Conservation (phyloP, 345 rosid genomes). For the Aquilaria sinensis region DNA sequence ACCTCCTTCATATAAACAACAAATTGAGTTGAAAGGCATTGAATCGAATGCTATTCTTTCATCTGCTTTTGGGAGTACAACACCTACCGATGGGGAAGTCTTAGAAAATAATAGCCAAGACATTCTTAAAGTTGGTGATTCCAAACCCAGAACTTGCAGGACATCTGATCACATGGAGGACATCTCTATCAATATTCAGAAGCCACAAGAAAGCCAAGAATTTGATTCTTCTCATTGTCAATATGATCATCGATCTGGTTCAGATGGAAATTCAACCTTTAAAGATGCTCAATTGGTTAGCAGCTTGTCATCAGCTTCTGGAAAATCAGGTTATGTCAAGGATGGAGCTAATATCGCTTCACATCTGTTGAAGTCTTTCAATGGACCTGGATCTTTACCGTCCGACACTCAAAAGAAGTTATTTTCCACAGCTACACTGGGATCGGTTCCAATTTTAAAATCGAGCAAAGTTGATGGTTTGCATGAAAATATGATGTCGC, state of each 20-base stretch:
- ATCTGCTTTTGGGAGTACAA: slow-evolving; percentile 13
- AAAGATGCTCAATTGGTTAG: slow-evolving; percentile 13
- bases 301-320: slow-evolving; percentile 19
- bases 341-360: slow-evolving; percentile 19
- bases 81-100: slow-evolving; percentile 17
- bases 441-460: slow-evolving; percentile 28
- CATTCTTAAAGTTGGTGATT: slow-evolving; percentile 13
- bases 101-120: slow-evolving; percentile 17
- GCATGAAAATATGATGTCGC: slow-evolving; percentile 20
- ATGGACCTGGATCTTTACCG: slow-evolving; percentile 22
- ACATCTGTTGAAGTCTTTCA: slow-evolving; percentile 23
- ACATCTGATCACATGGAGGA: slow-evolving; percentile 5
- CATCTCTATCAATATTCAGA: slow-evolving; percentile 7
- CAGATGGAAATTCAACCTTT: slow-evolving; percentile 6
- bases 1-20: slow-evolving; percentile 15
- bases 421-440: slow-evolving; percentile 21
- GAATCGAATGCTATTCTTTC: slow-evolving; percentile 26
- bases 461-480: slow-evolving; percentile 28
- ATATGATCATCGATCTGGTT: slow-evolving; percentile 10
- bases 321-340: slow-evolving; percentile 25
- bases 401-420: slow-evolving; percentile 23
- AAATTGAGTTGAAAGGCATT: slow-evolving; percentile 18
- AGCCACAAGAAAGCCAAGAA: slow-evolving; percentile 15
- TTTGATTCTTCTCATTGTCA: slow-evolving; percentile 21
- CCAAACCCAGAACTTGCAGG: slow-evolving; percentile 22